Evolutionary conservation across 768 basidiomycete genomes (phyloP), one percentile per base, ranked within the genome.

Genomic region (Lactarius hatsudake): DNA sequence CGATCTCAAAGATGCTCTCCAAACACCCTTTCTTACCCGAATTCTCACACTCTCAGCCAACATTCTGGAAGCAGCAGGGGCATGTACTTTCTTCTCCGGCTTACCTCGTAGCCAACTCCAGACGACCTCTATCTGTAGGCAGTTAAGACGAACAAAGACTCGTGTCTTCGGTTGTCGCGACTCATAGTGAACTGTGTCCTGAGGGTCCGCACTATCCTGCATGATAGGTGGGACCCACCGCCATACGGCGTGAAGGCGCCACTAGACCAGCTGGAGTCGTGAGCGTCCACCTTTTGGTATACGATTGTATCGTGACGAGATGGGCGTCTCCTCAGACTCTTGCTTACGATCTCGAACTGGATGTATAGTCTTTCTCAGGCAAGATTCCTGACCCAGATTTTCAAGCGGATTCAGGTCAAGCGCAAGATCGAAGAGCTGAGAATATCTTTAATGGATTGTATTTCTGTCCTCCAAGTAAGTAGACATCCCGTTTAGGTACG

Each of bases 161-260:
- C 55, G 7, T 56, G 55, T 34, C 28, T 56, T 56, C 55, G 55
- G 55, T n/a, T 56, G 55, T 30, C 55, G 30, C 26, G 55, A 28
- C 26, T 28, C 28, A 12, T 56, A 34, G 55, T 18, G 30, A 28
- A 56, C 30, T 56, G 55, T 32, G 55, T 56, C 17, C 10, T 9
- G 8, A 59, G 28, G 10, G 32, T 65, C 43, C 30, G 56, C 28
- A 58, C 57, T 28, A 51, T 36, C 38, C 45, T 59, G 45, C 28
- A 53, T 6, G 64, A 57, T 28, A 58, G 58, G 43, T 65, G 64
- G 64, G 64, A 65, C n/a, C 38, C 64, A 20, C 57, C 64, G 17
- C 57, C 64, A 2, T 43, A 26, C 20, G 56, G 38, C 28, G 28
- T 65, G 18, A 58, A 40, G 18, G 56, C 48, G 26, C 57, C 40